Evolutionary conservation across 805 yeast species (phyloP), one percentile per base, ranked within the genome.

Genomic region (Kluyveromyces siamensis): DNA sequence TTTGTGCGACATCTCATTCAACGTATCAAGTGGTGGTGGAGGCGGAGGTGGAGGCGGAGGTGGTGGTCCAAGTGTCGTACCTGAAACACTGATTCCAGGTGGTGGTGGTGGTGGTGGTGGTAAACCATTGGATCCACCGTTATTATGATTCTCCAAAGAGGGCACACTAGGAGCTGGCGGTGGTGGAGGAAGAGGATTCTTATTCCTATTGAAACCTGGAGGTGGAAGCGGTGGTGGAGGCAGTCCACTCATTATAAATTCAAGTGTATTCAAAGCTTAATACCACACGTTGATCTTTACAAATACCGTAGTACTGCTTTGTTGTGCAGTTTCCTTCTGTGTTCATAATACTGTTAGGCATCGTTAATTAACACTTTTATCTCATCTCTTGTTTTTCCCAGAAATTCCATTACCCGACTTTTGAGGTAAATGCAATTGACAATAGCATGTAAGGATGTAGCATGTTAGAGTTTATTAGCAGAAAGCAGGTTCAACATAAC

Each of bases 21-120:
- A 21, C 25, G 25, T 21, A 21, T 21, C 25, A 21, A 21, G 61
- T 9, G 65, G 66, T 21, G 61, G 60, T 2, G 63, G 60, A 16
- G 62, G 61, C 2, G 63, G 60, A 27, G 67, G 65, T n/a, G 68
- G 65, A n/a, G 60, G 58, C 16, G 68, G 65, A 16, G 60, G 58
- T 17, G 49, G 46, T n/a, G 50, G 43, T 18, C 43, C 39, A 30
- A 30, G 14, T 10, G 35, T 13, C 35, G 11, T 2, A n/a, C 17
- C 48, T 49, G 10, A 53, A 44, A 10, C 49, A 30, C 27, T 45
- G 30, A 51, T 30, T 44, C 45, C 10, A 48, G 43, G 8, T 50
- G 53, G 8, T 50, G 48, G 17, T 45, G 35, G 49, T 33, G 40
- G 27, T 27, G 45, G 45, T 10, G 47, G 47, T 21, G 48, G 44